Conservation (phyloP, 441 rosid species). For the Eutrema salsugineum region DNA sequence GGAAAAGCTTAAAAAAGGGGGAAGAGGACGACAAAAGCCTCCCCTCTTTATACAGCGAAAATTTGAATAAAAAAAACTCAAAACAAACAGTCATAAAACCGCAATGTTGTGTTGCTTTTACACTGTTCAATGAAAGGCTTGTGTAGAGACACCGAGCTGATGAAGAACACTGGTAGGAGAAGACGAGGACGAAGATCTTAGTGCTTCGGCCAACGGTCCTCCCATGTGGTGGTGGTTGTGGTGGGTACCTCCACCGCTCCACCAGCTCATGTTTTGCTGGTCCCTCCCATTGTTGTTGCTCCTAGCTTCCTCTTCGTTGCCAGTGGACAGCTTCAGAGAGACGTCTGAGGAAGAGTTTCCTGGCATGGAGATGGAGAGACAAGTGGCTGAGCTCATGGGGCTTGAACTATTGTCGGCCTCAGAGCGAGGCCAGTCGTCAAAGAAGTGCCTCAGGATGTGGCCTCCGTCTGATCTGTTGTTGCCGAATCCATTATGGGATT, state of each 20-base stretch:
- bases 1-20: background rate
- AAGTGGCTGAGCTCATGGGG: conserved; percentile 42
- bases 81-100: conserved; percentile 14
- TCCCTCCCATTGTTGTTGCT: conserved; percentile 36
- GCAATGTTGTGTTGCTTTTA: conserved; percentile 40
- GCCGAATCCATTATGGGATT: conserved; percentile 36
- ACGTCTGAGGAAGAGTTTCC: conserved; percentile 70
- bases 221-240: conserved; percentile 55
- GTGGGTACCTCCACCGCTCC: conserved; percentile 50
- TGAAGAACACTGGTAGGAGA: conserved; percentile 84
- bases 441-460: conserved; percentile 72
- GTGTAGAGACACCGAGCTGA: conserved; percentile 38
- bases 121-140: conserved; percentile 30
- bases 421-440: conserved; percentile 86
- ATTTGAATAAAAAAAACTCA: background rate
- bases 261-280: conserved; percentile 60
- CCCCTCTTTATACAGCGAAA: conserved; percentile 8
- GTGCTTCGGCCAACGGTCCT: conserved; percentile 85
- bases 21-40: conserved; percentile 16
- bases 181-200: conserved; percentile 75
- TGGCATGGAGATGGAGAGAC: conserved; percentile 73
- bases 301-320: conserved; percentile 45
- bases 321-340: conserved; percentile 70
- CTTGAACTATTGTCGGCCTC: conserved; percentile 42
- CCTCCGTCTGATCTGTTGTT: conserved; percentile 52